Percentiles rank a stretch among this genome's conserved stretches.
These are phyloP conservation scores for Hypoxylon sp. DNA, from an alignment of 2,329 filamentous ascomycete genomes.

Conservation along the genomic window DNA sequence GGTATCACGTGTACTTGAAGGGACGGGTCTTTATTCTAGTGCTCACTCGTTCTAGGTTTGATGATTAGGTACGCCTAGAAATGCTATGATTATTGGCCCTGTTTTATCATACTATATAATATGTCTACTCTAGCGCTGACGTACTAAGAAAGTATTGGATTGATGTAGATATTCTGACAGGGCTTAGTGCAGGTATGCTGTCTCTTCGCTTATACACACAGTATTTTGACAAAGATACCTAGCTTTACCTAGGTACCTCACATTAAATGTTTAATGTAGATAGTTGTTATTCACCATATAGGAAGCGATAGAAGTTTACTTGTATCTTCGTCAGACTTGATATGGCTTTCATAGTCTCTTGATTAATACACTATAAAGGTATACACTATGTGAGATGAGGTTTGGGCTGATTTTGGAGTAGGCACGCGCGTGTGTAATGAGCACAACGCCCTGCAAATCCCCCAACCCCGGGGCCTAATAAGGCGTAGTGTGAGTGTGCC, in stretches of 20 bases:
- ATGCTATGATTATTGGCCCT: neutral
- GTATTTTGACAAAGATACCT: too few relatives aligned
- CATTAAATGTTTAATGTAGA: too few relatives aligned
- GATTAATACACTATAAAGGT: neutral
- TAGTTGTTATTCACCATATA: too few relatives aligned
- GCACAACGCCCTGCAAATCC: neutral
- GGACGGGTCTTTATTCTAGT: neutral
- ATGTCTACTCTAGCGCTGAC: neutral
- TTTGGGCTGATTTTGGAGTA: conserved; percentile 12
- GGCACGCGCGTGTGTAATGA: neutral
- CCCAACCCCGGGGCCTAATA: conserved; percentile 19
- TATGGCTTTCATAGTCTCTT: too few relatives aligned
- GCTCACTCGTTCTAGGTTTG: neutral
- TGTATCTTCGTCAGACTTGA: too few relatives aligned
- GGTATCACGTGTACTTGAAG: too few relatives aligned
- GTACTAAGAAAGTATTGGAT: neutral
- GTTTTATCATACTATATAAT: neutral
- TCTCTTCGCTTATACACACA: too few relatives aligned
- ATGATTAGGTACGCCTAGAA: neutral
- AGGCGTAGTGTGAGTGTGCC: conserved; percentile 30
- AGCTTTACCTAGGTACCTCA: too few relatives aligned
- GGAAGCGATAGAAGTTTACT: too few relatives aligned
- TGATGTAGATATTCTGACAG: neutral
- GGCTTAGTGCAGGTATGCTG: too few relatives aligned
- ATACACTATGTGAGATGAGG: conserved; percentile 3